Percentiles rank a stretch among this genome's conserved stretches.
Evolutionary conservation across 345 rosid genomes (phyloP).

Genomic region (Psidium friedrichsthalianum): DNA sequence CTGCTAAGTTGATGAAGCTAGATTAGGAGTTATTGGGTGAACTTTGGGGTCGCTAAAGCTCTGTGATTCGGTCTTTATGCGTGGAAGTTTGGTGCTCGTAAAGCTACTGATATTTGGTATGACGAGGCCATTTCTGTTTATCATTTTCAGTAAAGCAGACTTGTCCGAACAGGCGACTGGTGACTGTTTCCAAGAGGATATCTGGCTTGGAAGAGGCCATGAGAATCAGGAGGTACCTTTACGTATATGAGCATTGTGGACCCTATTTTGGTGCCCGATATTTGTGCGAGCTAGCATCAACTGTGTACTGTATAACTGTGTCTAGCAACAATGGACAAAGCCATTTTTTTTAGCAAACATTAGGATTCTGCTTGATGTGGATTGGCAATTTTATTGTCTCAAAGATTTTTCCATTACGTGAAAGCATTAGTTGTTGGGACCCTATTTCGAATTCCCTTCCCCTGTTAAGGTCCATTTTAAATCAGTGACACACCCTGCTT

Average conservation of each 20-base stretch:
- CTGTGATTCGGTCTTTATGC: background rate
- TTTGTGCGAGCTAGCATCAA: background rate
- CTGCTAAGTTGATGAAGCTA: background rate
- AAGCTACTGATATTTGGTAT: background rate
- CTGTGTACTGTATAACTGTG: background rate
- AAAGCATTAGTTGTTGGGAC: background rate
- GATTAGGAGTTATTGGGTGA: background rate
- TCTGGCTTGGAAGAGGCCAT: constrained; percentile 66
- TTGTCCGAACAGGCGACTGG: background rate
- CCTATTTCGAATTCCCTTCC: background rate
- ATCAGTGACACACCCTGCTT: background rate
- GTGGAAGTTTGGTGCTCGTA: background rate
- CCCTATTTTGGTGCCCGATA: background rate
- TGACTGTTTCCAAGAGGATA: constrained; percentile 35
- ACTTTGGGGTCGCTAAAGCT: background rate
- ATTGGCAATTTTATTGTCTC: background rate
- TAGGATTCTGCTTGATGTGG: background rate
- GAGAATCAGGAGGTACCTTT: constrained; percentile 48
- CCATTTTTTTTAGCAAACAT: background rate
- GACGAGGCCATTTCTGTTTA: background rate
- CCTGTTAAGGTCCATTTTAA: background rate
- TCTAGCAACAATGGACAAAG: background rate
- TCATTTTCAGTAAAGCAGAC: background rate
- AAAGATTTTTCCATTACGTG: background rate
- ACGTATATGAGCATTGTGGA: background rate